Percentiles rank a stretch among this genome's conserved stretches.
Evolutionary conservation across 257 asterid genomes (phyloP).

Genomic region (Solanum chilense): DNA sequence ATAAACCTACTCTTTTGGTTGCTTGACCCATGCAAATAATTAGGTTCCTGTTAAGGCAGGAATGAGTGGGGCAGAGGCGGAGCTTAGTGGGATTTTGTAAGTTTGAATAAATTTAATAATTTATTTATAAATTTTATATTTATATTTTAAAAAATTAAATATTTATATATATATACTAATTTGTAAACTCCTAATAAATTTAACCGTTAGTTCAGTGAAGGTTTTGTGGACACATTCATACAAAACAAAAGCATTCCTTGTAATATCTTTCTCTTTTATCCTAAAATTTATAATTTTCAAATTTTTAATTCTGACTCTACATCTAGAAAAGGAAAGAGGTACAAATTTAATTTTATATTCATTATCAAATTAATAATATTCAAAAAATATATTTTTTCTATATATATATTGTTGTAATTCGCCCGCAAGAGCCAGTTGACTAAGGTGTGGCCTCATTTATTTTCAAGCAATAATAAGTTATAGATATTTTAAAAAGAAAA

Average conservation of each 20-base stretch:
- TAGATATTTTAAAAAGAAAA: background rate
- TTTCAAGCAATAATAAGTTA: background rate
- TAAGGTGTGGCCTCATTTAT: background rate
- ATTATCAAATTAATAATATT: background rate
- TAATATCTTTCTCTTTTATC: too few relatives aligned
- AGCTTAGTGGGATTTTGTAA: background rate
- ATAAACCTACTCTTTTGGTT: background rate
- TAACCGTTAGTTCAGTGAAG: too few relatives aligned
- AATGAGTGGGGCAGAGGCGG: background rate
- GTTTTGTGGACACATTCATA: too few relatives aligned
- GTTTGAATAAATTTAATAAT: too few relatives aligned
- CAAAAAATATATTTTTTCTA: background rate
- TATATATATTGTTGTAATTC: background rate
- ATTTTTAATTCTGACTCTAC: too few relatives aligned
- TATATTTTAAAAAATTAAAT: too few relatives aligned
- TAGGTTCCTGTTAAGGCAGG: background rate
- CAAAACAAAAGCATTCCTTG: too few relatives aligned
- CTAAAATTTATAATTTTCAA: too few relatives aligned
- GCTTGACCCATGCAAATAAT: background rate
- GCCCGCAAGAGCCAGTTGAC: background rate
- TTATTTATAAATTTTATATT: rapidly evolving
- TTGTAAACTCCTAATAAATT: too few relatives aligned
- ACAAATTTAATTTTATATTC: background rate
- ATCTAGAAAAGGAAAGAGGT: too few relatives aligned
- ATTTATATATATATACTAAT: too few relatives aligned